Conservation (phyloP, 371 early-diverging fungal species). For the Saksenaea vasiformis region DNA sequence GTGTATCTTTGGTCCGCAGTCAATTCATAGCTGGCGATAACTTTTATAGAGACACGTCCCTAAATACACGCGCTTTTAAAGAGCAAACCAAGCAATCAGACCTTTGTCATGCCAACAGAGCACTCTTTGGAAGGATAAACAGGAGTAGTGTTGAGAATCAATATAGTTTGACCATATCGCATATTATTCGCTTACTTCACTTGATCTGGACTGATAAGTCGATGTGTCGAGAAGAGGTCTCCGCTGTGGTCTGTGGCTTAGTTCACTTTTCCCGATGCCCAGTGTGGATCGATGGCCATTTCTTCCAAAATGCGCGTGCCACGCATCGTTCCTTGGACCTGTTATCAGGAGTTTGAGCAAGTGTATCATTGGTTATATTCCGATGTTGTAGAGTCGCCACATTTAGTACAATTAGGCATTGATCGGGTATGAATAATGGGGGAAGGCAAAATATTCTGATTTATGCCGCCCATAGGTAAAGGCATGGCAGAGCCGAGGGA, state of each 20-base stretch:
- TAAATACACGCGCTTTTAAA: too few species aligned
- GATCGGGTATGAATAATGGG: slow-evolving; percentile 30
- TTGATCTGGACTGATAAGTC: not conserved
- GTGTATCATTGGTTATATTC: slow-evolving; percentile 50
- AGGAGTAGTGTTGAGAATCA: too few species aligned
- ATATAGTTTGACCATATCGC: not conserved
- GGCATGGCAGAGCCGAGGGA: slow-evolving; percentile 65
- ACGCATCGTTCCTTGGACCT: slow-evolving; percentile 54
- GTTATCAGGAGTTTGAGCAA: slow-evolving; percentile 42
- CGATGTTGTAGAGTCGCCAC: slow-evolving; percentile 24
- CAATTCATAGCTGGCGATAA: too few species aligned
- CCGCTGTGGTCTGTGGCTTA: not conserved
- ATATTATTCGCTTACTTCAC: slow-evolving; percentile 4
- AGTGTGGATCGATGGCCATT: not conserved
- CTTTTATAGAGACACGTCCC: too few species aligned
- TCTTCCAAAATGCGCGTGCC: slow-evolving; percentile 24
- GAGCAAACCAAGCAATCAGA: too few species aligned
- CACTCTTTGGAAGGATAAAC: too few species aligned
- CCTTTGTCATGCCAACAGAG: too few species aligned
- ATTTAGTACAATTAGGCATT: slow-evolving; percentile 27
- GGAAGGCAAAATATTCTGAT: not conserved
- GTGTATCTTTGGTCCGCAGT: too few species aligned
- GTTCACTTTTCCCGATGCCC: too few species aligned
- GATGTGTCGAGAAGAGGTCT: slow-evolving; percentile 10
- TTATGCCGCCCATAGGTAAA: slow-evolving; percentile 43